Evolutionary conservation across 306 rosid species (phyloP), one percentile per base, ranked within the genome.

Genomic region (Corylus avellana): DNA sequence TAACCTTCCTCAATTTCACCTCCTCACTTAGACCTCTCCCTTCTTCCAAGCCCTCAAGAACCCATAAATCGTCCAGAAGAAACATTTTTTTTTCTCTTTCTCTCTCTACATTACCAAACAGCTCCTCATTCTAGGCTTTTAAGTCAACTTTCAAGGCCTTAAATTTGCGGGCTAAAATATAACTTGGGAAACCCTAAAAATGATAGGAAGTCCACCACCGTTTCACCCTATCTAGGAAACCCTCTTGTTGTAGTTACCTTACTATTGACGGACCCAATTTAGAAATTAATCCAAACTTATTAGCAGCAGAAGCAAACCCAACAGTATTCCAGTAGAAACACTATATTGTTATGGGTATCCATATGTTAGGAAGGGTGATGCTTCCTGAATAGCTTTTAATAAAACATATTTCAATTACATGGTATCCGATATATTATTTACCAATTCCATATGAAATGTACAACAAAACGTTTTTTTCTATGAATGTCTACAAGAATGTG

Each of bases 401-500:
- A 8, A n/a, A 66, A 42, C 50, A 17, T 37, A 3, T 67, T 67
- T 39, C 25, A 22, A 39, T 67, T 18, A 42, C 8, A 42, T 18
- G 25, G 27, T 10, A 39, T 39, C 22, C 42, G 13, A 27, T 9
- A 18, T 67, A 67, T 42, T 39, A 67, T 39, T 67, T 39, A 67
- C 25, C 48, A 42, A 42, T 67, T n/a, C 20, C 14, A 18, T 3
- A 16, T 18, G 29, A 67, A 67, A 44, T 18, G 39, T 59, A 22
- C 67, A 7, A 67, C 4, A 17, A 18, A 3, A 9, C n/a, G n/a
- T 32, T 69, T 73, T 44, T 37, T 48, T 27, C 22, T 32, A 20
- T 7, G 27, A 58, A 53, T 75, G 67, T 75, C 73, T 29, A 46
- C 73, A 75, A n/a, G 46, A 75, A 81, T 44, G 62, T 63, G 73